Evolutionary conservation across 2,329 filamentous ascomycete species (phyloP).

Genomic region (Arachnopeziza araneosa): DNA sequence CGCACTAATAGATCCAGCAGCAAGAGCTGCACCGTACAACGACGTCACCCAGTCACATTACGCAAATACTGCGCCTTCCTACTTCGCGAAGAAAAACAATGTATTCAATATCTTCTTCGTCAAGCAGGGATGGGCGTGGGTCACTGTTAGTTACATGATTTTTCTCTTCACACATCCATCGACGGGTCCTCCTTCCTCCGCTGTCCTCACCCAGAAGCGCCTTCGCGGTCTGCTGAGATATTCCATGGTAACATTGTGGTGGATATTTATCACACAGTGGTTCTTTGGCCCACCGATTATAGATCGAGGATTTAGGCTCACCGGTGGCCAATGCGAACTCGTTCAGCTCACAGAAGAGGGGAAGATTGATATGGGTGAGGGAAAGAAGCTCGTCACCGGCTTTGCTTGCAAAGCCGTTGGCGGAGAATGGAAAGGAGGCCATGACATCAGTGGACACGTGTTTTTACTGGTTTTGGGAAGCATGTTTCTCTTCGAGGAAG

Average conservation of each 20-base stretch:
- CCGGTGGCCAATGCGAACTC: conserved; percentile 75
- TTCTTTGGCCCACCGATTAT: conserved; percentile 89
- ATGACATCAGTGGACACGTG: conserved; percentile 94
- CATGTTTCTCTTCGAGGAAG: conserved; percentile 75
- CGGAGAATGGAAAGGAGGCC: conserved; percentile 84
- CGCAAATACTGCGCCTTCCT: conserved; percentile 60
- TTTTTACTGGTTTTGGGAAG: conserved; percentile 86
- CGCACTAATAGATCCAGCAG: conserved; percentile 68
- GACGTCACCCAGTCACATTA: conserved; percentile 56
- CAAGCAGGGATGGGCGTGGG: conserved; percentile 93
- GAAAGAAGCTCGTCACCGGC: conserved; percentile 57
- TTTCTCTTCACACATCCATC: conserved; percentile 66
- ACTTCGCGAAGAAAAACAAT: conserved; percentile 93
- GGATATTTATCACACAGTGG: conserved; percentile 92
- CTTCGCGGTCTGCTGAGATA: conserved; percentile 63
- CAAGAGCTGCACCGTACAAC: conserved; percentile 59
- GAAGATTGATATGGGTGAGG: conserved; percentile 39
- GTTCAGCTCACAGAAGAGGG: conserved; percentile 44
- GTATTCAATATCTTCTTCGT: conserved; percentile 90
- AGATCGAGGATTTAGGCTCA: conserved; percentile 83
- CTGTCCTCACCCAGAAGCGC: conserved; percentile 39
- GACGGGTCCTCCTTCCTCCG: conserved; percentile 38
- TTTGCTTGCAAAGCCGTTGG: conserved; percentile 78
- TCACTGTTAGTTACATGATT: conserved; percentile 64
- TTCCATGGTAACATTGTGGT: conserved; percentile 65